Conservation (phyloP, 768 basidiomycete species). For the Suillus cothurnatus region DNA sequence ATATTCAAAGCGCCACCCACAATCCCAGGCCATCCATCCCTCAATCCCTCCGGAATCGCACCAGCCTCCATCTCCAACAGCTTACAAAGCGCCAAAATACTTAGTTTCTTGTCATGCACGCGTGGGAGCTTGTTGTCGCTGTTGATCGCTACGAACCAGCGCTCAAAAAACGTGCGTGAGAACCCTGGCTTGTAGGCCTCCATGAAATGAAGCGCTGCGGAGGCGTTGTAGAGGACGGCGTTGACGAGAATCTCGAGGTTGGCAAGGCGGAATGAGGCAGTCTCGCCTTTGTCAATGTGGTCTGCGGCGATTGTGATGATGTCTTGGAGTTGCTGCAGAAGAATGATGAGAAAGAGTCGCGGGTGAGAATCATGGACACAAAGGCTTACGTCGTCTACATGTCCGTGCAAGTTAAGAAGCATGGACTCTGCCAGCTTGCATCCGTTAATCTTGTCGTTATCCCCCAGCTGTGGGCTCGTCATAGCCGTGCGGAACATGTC, state of each 20-base stretch:
- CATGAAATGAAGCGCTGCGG: constrained; percentile 75
- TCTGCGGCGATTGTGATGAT: constrained; percentile 66
- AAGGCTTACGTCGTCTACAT: constrained; percentile 70
- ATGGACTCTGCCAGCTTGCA: constrained; percentile 85
- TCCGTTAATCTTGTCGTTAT: constrained; percentile 81
- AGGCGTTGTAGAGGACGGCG: constrained; percentile 80
- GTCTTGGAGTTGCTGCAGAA: constrained; percentile 56
- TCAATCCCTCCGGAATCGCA: constrained; percentile 57
- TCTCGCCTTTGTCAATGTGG: constrained; percentile 62
- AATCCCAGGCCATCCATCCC: constrained; percentile 76
- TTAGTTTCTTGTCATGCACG: constrained; percentile 90
- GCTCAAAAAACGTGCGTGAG: constrained; percentile 77
- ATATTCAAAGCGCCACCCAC: constrained; percentile 69
- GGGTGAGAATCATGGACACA: background rate
- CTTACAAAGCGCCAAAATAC: constrained; percentile 73
- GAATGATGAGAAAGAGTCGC: background rate
- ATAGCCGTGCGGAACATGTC: constrained; percentile 84
- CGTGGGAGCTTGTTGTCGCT: constrained; percentile 62
- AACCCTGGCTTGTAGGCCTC: constrained; percentile 59
- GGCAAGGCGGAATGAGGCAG: constrained; percentile 66
- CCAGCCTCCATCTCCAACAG: constrained; percentile 70
- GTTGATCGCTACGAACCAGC: constrained; percentile 80
- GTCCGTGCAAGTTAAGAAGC: constrained; percentile 76
- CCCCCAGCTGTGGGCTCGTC: constrained; percentile 71
- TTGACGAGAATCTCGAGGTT: constrained; percentile 86